A percentile compares a stretch with the other conserved stretches of the same genome.
Evolutionary conservation across 2,329 filamentous ascomycete species (phyloP).

Genomic region (Tolypocladium sp.): DNA sequence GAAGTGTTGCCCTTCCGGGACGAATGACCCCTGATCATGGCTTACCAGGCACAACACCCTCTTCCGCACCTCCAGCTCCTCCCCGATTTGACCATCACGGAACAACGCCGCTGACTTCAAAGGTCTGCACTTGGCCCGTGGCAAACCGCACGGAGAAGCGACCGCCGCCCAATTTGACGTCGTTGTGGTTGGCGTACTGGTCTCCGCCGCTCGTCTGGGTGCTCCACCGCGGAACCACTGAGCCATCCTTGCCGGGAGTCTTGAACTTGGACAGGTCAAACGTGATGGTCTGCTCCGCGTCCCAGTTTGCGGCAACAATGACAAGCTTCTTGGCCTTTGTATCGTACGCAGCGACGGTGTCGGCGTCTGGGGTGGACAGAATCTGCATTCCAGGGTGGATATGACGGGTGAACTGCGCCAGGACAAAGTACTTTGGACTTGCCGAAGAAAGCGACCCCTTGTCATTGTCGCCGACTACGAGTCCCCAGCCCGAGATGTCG

Average conservation of each 20-base stretch:
- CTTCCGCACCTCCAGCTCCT: too few relatives aligned
- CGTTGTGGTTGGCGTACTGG: neutral
- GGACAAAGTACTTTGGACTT: conserved; percentile 29
- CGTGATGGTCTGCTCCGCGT: conserved; percentile 22
- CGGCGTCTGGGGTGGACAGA: conserved; percentile 22
- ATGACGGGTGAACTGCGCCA: conserved; percentile 33
- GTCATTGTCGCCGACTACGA: conserved; percentile 29
- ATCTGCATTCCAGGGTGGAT: conserved; percentile 30
- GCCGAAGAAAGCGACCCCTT: conserved; percentile 16
- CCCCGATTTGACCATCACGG: neutral
- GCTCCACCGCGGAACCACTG: neutral
- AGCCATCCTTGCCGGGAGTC: neutral
- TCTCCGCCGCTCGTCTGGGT: neutral
- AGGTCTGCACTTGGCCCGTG: neutral
- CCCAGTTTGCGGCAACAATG: conserved; percentile 31
- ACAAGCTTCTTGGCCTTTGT: conserved; percentile 20
- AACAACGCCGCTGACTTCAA: neutral
- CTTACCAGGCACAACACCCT: too few relatives aligned
- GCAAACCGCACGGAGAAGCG: neutral
- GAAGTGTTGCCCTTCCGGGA: too few relatives aligned
- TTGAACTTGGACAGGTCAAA: conserved; percentile 31
- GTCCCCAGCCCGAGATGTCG: conserved; percentile 29
- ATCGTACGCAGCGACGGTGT: conserved; percentile 30
- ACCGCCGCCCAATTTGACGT: neutral
- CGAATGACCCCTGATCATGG: too few relatives aligned